A percentile compares a stretch with the other conserved stretches of the same genome.
These are phyloP conservation scores for Xanthoceras sorbifolium DNA, from an alignment of 345 rosid genomes.

Conservation along the genomic window DNA sequence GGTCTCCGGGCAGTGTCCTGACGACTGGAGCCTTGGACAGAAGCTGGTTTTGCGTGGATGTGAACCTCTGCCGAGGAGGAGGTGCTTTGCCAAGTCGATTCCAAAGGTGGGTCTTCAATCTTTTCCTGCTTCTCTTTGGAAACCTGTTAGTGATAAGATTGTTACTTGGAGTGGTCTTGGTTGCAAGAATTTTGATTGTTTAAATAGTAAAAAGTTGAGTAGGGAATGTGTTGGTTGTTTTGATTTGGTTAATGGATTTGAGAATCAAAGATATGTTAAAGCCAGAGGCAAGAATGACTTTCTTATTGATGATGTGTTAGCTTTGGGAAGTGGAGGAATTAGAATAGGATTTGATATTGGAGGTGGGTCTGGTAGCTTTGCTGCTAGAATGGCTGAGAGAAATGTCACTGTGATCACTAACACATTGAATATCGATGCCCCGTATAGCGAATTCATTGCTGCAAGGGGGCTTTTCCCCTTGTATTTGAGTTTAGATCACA, in stretches of 20 bases:
- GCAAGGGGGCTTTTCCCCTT: slow-evolving; percentile 87
- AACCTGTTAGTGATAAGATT: slow-evolving; percentile 71
- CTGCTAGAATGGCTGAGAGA: slow-evolving; percentile 93
- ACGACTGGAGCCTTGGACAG: slow-evolving; percentile 81
- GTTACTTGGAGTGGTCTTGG: slow-evolving; percentile 91
- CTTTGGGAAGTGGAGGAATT: slow-evolving; percentile 68
- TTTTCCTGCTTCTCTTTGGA: slow-evolving; percentile 75
- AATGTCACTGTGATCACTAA: slow-evolving; percentile 76
- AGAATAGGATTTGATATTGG: slow-evolving; percentile 85
- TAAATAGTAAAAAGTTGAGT: slow-evolving; percentile 73
- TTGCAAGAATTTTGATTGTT: slow-evolving; percentile 77
- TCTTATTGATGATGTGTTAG: slow-evolving; percentile 70
- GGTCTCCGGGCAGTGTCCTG: slow-evolving; percentile 66
- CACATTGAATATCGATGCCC: slow-evolving; percentile 74
- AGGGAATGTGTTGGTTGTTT: slow-evolving; percentile 85
- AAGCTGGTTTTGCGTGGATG: slow-evolving; percentile 69
- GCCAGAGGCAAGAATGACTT: slow-evolving; percentile 82
- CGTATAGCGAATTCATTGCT: slow-evolving; percentile 78
- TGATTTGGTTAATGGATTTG: slow-evolving; percentile 51
- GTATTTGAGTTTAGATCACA: slow-evolving; percentile 84
- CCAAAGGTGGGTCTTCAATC: slow-evolving; percentile 63
- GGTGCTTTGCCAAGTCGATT: slow-evolving; percentile 72
- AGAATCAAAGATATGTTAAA: slow-evolving; percentile 70
- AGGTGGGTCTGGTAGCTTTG: slow-evolving; percentile 87
- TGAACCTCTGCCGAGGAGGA: slow-evolving; percentile 90